These are phyloP conservation scores for Penicillium verrucosum DNA, from an alignment of 2,329 filamentous ascomycete species.

Conservation along the genomic window DNA sequence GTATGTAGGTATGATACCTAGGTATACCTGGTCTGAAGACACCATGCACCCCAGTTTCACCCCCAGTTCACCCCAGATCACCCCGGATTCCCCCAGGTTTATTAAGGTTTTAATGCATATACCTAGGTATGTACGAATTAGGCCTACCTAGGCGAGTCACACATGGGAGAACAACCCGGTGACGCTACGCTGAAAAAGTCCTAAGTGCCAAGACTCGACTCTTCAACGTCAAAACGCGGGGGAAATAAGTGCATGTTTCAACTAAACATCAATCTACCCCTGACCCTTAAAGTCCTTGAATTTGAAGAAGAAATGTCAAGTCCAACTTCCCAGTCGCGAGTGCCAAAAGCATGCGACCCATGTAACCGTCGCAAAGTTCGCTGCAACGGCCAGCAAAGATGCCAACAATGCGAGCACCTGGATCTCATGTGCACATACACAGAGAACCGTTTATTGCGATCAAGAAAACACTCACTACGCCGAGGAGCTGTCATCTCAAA, in stretches of 20 bases:
- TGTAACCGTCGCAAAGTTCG: conserved; percentile 48
- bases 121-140: not conserved
- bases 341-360: conserved; percentile 43
- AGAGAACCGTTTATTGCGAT: conserved; percentile 27
- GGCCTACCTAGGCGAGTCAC: not conserved
- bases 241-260: conserved; percentile 1
- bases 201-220: not conserved
- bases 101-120: not conserved
- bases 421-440: conserved; percentile 48
- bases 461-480: conserved; percentile 38
- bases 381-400: conserved; percentile 47
- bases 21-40: not conserved
- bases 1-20: too few relatives aligned
- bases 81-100: too few relatives aligned
- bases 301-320: not conserved
- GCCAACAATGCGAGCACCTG: conserved; percentile 44
- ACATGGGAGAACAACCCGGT: not conserved
- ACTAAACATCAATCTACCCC: not conserved
- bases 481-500: conserved; percentile 43
- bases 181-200: conserved; percentile 2
- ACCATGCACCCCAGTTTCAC: not conserved
- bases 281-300: not conserved
- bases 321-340: conserved; percentile 5
- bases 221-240: conserved; percentile 3
- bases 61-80: too few relatives aligned